A percentile compares a stretch with the other conserved stretches of the same genome.
Conservation (phyloP, 306 rosid genomes). For the Carpinus viminea region DNA sequence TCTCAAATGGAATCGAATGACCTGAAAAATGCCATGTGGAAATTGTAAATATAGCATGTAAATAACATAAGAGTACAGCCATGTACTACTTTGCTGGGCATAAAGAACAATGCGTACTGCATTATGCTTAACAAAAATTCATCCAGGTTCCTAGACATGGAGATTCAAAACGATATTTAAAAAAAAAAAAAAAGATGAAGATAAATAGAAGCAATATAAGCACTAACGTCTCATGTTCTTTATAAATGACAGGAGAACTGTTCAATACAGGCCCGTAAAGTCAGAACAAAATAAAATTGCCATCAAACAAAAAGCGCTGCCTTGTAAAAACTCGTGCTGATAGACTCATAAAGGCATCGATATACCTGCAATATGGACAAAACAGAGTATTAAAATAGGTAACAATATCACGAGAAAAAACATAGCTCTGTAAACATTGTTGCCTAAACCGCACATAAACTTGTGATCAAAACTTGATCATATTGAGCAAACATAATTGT, state of each 20-base stretch:
- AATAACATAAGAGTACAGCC: background rate
- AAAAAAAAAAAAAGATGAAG: conserved; percentile 15
- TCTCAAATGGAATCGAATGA: background rate
- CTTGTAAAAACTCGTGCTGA: conserved; percentile 17
- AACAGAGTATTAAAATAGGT: conserved; percentile 16
- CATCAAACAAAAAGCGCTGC: conserved; percentile 35
- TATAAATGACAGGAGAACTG: conserved; percentile 33
- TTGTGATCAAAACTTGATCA: background rate
- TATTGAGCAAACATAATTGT: background rate
- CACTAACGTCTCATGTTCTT: conserved; percentile 22
- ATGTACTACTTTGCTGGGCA: conserved; percentile 10
- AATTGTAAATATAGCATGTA: background rate
- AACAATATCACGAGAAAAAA: background rate
- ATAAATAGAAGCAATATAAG: conserved; percentile 24
- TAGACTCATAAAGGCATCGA: conserved; percentile 89
- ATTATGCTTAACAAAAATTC: conserved; percentile 13
- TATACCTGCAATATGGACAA: conserved; percentile 65
- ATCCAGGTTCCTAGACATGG: conserved; percentile 14
- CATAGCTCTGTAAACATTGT: background rate
- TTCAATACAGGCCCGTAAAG: conserved; percentile 35
- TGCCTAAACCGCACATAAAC: background rate
- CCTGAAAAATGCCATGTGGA: background rate
- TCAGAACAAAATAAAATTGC: conserved; percentile 32
- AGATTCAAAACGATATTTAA: conserved; percentile 9
- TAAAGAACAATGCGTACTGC: conserved; percentile 12